phyloP scores from a whole-genome alignment of 148 eudicot genomes.

The Arbutus unedo region DNA sequence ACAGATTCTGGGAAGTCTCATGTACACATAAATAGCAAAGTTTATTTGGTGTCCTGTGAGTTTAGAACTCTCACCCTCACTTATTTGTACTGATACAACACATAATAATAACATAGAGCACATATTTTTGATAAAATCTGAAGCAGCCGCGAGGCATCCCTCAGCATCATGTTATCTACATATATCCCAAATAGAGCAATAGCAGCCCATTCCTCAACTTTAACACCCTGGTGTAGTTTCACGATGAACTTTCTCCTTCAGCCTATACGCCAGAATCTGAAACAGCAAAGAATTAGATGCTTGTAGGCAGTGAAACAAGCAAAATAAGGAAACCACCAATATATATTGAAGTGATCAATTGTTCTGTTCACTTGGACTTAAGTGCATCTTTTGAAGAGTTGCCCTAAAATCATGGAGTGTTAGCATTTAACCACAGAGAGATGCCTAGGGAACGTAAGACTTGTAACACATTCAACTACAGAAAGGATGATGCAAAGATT shows the following conservation, averaged over 20 bases:
- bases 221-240: neutral
- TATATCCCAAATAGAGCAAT: neutral
- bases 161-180: neutral
- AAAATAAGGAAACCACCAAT: neutral
- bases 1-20: neutral
- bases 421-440: neutral
- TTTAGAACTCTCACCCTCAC: neutral
- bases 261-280: constrained; percentile 14
- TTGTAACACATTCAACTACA: neutral
- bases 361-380: neutral
- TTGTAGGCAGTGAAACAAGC: neutral
- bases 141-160: neutral
- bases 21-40: neutral
- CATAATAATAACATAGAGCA: neutral
- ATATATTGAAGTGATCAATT: neutral
- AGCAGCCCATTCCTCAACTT: neutral
- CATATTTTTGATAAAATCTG: too few relatives aligned
- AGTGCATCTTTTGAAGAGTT: neutral
- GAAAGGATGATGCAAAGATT: too few relatives aligned
- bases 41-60: neutral
- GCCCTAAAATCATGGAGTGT: neutral
- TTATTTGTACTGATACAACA: neutral
- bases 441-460: neutral
- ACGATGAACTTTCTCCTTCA: constrained; percentile 10
- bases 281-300: neutral